These are phyloP conservation scores for Yarrowia yakushimensis DNA, from an alignment of 805 yeast species.

Conservation along the genomic window DNA sequence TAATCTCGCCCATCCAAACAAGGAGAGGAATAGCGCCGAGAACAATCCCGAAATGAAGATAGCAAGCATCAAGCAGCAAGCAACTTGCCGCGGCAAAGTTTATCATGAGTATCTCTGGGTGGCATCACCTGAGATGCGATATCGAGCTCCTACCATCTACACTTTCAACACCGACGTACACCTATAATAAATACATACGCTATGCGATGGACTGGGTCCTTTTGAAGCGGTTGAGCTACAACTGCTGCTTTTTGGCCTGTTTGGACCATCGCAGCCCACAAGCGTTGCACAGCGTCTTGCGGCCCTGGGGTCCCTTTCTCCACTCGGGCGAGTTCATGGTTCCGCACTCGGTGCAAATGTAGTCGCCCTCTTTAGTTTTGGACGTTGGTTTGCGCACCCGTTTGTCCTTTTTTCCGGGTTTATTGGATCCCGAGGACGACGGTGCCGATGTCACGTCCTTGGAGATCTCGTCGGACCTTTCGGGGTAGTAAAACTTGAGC, in stretches of 20 bases:
- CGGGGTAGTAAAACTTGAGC: slow-evolving; percentile 14
- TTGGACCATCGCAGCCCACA: slow-evolving; percentile 68
- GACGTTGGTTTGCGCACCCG: slow-evolving; percentile 12
- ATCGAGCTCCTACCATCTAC: too few relatives aligned
- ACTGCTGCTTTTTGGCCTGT: slow-evolving; percentile 30
- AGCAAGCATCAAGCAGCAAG: neutral
- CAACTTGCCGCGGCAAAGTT: neutral
- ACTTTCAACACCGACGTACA: too few relatives aligned
- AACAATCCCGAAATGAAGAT: neutral
- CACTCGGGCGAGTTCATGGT: slow-evolving; percentile 82
- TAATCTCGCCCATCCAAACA: too few relatives aligned
- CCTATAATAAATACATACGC: too few relatives aligned
- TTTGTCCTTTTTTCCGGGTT: neutral
- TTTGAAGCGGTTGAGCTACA: neutral
- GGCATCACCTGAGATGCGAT: too few relatives aligned
- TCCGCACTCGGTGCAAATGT: slow-evolving; percentile 65
- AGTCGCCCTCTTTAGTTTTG: slow-evolving; percentile 24
- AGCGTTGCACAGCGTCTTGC: slow-evolving; percentile 82
- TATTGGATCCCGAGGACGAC: neutral
- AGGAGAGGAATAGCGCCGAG: neutral
- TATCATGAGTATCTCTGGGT: too few relatives aligned
- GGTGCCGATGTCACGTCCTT: neutral
- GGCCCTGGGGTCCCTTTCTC: slow-evolving; percentile 86
- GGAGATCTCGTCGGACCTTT: neutral
- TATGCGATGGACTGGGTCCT: too few relatives aligned